Conservation (phyloP, 2,329 filamentous ascomycete genomes). For the Clonostachys chloroleuca region DNA sequence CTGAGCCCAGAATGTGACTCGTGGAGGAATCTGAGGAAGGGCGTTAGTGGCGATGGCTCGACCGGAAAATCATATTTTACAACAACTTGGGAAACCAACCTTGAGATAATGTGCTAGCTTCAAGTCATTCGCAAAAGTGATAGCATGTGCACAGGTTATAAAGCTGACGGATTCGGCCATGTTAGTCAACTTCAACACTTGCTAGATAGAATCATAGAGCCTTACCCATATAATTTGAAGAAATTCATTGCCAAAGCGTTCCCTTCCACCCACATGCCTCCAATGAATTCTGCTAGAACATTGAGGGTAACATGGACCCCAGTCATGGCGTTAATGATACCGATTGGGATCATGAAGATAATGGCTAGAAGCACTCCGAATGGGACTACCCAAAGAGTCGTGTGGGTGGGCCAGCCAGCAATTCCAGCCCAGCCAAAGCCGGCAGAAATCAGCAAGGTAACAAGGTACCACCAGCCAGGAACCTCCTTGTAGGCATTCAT, state of each 20-base stretch:
- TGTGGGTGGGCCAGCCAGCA: slow-evolving; percentile 33
- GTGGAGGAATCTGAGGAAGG: slow-evolving; percentile 28
- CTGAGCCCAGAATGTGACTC: slow-evolving; percentile 41
- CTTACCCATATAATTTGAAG: slow-evolving; percentile 23
- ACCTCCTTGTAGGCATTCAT: slow-evolving; percentile 18
- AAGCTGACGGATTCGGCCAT: slow-evolving; percentile 22
- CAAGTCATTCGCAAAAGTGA: slow-evolving; percentile 41
- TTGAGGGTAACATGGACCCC: slow-evolving; percentile 35
- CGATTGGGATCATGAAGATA: slow-evolving; percentile 35
- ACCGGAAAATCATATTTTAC: no score
- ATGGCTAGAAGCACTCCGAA: slow-evolving; percentile 31
- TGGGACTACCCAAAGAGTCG: slow-evolving; percentile 31
- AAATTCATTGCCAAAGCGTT: slow-evolving; percentile 28
- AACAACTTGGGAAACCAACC: slow-evolving; percentile 23
- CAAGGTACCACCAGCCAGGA: slow-evolving; percentile 37
- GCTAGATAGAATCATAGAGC: slow-evolving; percentile 4
- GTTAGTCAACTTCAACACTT: neutral
- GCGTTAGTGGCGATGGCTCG: slow-evolving; percentile 23
- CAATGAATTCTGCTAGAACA: slow-evolving; percentile 35
- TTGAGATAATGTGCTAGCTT: slow-evolving; percentile 48
- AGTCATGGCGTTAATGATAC: slow-evolving; percentile 37
- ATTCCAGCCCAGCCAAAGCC: slow-evolving; percentile 28
- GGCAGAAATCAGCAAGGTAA: slow-evolving; percentile 22
- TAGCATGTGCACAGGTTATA: slow-evolving; percentile 33
- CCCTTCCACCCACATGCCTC: slow-evolving; percentile 25